Percentiles rank a stretch among this genome's conserved stretches.
These are phyloP conservation scores for Lolium rigidum DNA, from an alignment of 176 grass and related monocot genomes.

Conservation along the genomic window DNA sequence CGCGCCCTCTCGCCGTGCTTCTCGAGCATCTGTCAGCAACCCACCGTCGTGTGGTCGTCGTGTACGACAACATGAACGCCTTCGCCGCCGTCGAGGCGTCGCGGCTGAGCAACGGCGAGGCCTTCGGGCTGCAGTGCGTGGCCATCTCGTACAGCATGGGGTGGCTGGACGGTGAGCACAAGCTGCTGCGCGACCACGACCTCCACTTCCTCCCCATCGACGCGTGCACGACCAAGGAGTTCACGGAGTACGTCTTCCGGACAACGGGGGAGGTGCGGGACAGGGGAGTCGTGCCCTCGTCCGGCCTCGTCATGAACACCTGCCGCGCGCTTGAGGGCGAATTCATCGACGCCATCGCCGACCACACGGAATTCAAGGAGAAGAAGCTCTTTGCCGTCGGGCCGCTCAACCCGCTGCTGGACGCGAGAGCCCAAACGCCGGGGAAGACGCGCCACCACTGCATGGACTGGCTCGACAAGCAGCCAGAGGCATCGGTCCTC, in stretches of 20 bases:
- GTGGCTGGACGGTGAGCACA: constrained; percentile 13
- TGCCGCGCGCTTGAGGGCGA: constrained; percentile 29
- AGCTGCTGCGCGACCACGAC: constrained; percentile 15
- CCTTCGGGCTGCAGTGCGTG: constrained; percentile 46
- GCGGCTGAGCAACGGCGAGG: constrained; percentile 52
- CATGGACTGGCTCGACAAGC: constrained; percentile 56
- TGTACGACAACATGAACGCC: constrained; percentile 43
- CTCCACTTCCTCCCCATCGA: constrained; percentile 18
- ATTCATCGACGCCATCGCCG: constrained; percentile 42
- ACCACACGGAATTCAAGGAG: constrained; percentile 6
- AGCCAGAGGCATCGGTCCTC: constrained; percentile 48
- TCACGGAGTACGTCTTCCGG: background rate
- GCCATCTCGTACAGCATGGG: constrained; percentile 45
- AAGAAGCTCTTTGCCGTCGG: constrained; percentile 58
- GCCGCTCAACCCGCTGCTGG: constrained; percentile 39
- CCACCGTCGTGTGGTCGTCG: constrained; percentile 47
- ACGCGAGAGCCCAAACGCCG: background rate
- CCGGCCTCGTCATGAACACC: constrained; percentile 27
- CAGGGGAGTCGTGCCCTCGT: no score
- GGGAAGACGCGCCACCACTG: constrained; percentile 24
- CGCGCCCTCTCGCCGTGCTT: constrained; percentile 26
- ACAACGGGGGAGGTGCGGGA: background rate
- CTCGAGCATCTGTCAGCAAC: constrained; percentile 31
- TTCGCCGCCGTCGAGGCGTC: constrained; percentile 45
- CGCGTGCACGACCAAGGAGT: constrained; percentile 10